Evolutionary conservation across 768 basidiomycete genomes (phyloP).

Genomic region (Mycena galopus): DNA sequence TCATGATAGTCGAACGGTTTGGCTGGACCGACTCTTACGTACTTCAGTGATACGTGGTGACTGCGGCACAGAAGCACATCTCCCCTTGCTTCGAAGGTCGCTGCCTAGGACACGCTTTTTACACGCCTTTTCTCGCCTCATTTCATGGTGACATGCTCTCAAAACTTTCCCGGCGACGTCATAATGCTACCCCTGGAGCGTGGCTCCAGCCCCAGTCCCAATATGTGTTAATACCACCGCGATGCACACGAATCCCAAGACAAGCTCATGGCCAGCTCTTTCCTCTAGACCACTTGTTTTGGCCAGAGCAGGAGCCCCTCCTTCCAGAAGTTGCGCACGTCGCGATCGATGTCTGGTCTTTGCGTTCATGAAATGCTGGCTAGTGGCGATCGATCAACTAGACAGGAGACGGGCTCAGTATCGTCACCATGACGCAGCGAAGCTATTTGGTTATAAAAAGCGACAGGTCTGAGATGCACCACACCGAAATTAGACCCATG

Average conservation of each 20-base stretch:
- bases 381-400: not conserved
- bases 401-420: not conserved
- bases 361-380: not conserved
- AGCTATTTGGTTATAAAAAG: not conserved
- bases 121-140: not conserved
- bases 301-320: not conserved
- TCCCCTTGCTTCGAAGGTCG: not conserved
- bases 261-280: not conserved
- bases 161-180: not conserved
- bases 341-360: not conserved
- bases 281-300: not conserved
- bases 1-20: too few species aligned
- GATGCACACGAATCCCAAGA: not conserved
- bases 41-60: not conserved
- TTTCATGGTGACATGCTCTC: not conserved
- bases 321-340: not conserved
- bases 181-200: not conserved
- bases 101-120: not conserved
- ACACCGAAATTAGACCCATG: not conserved
- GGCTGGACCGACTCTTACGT: not conserved
- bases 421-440: conserved; percentile 6
- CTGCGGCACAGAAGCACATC: not conserved
- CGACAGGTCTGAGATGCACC: not conserved
- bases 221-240: not conserved
- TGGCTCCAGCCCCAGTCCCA: not conserved